Evolutionary conservation across 164 flowering plant species (phyloP).

Genomic region (Cinnamomum micranthum): DNA sequence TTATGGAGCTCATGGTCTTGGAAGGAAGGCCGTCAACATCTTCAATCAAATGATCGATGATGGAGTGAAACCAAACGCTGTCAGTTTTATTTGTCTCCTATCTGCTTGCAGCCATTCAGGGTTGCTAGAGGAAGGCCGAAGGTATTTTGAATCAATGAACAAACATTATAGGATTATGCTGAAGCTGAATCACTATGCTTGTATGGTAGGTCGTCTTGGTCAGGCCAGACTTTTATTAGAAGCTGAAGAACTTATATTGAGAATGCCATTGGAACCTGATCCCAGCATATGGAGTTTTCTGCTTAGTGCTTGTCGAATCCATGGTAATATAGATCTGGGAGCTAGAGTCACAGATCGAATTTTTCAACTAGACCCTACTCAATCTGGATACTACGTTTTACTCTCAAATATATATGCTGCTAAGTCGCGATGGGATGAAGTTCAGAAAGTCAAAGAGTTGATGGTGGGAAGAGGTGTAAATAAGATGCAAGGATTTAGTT

Average conservation of each 20-base stretch:
- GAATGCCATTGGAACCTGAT: slow-evolving; percentile 16
- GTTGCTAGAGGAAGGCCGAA: slow-evolving; percentile 12
- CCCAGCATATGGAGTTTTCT: slow-evolving; percentile 16
- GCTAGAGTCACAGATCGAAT: slow-evolving; percentile 13
- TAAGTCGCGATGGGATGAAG: slow-evolving; percentile 18
- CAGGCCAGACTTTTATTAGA: slow-evolving; percentile 11
- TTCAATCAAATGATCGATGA: slow-evolving; percentile 11
- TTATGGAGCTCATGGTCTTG: slow-evolving; percentile 17
- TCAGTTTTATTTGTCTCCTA: slow-evolving; percentile 13
- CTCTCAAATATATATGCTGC: slow-evolving; percentile 20
- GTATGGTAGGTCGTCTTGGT: slow-evolving; percentile 22
- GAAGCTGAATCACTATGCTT: slow-evolving; percentile 16
- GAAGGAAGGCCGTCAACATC: slow-evolving; percentile 9
- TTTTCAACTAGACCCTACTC: slow-evolving; percentile 12
- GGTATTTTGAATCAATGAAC: slow-evolving; percentile 13
- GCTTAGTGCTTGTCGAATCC: slow-evolving; percentile 15
- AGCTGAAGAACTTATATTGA: slow-evolving; percentile 15
- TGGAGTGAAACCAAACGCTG: slow-evolving; percentile 14
- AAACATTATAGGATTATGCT: slow-evolving; percentile 11
- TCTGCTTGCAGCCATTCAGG: slow-evolving; percentile 22
- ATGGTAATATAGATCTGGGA: slow-evolving; percentile 11
- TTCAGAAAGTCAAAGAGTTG: slow-evolving; percentile 15
- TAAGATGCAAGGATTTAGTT: neutral
- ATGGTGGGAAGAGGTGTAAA: slow-evolving; percentile 13
- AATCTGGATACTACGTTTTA: slow-evolving; percentile 19